Conservation (phyloP, 176 grass and related monocot genomes). For the Oryza longistaminata region DNA sequence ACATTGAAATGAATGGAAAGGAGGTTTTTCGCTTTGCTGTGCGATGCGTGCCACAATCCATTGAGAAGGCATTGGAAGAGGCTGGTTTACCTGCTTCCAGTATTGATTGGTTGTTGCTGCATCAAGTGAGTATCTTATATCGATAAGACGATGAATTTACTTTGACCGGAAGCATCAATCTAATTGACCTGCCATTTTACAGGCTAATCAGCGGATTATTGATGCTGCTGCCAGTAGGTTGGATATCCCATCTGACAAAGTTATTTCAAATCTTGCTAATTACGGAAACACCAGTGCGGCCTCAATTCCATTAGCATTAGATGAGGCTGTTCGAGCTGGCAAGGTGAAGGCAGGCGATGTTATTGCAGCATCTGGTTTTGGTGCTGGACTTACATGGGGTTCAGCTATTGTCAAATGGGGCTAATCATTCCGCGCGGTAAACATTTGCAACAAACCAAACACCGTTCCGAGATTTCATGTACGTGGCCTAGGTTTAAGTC, state of each 20-base stretch:
- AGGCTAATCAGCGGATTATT: constrained; percentile 92
- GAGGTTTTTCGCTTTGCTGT: constrained; percentile 97
- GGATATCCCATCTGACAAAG: constrained; percentile 80
- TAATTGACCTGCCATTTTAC: constrained; percentile 22
- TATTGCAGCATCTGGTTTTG: constrained; percentile 80
- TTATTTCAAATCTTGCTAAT: constrained; percentile 90
- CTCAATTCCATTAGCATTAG: constrained; percentile 94
- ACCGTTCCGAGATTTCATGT: constrained; percentile 7
- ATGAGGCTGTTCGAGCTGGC: constrained; percentile 74
- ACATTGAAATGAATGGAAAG: constrained; percentile 94
- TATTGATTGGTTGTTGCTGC: constrained; percentile 92
- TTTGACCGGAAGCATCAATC: neutral
- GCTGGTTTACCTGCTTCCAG: constrained; percentile 64
- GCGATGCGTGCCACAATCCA: constrained; percentile 72
- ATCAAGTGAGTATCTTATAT: constrained; percentile 69
- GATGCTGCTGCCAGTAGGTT: constrained; percentile 78
- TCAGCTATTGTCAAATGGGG: constrained; percentile 81
- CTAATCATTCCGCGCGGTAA: neutral
- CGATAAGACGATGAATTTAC: neutral
- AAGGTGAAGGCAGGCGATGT: constrained; percentile 75
- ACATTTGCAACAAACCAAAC: constrained; percentile 19
- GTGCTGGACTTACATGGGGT: constrained; percentile 96
- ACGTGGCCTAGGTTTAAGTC: constrained; percentile 12
- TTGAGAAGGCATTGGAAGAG: constrained; percentile 76
- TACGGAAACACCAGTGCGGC: constrained; percentile 93